Evolutionary conservation across 257 asterid species (phyloP).

Genomic region (Cruciata laevipes): DNA sequence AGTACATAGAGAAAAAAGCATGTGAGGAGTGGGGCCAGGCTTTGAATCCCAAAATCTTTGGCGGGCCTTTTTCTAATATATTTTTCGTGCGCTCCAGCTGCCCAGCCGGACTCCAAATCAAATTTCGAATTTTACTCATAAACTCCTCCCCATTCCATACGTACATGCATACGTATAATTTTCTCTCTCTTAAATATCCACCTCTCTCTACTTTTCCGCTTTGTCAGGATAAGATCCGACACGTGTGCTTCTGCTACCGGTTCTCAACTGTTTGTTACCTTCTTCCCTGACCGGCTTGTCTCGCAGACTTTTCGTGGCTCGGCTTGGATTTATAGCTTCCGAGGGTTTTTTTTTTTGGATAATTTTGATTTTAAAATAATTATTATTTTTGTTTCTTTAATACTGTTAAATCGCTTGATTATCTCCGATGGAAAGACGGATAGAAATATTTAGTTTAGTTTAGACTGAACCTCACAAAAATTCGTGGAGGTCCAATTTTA

Average conservation of each 20-base stretch:
- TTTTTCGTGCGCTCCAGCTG: constrained; percentile 38
- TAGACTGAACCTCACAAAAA: too few species aligned
- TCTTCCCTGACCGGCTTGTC: not conserved
- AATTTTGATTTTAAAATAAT: too few species aligned
- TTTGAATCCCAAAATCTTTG: constrained; percentile 25
- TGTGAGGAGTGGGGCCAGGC: constrained; percentile 19
- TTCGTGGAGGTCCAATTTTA: too few species aligned
- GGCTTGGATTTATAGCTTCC: not conserved
- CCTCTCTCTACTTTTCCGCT: not conserved
- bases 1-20: constrained; percentile 20
- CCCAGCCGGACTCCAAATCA: constrained; percentile 44
- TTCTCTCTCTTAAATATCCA: not conserved
- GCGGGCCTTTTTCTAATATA: constrained; percentile 2
- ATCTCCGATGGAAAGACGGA: too few species aligned
- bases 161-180: not conserved
- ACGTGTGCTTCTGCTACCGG: constrained; percentile 17
- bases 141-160: constrained; percentile 2
- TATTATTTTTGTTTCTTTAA: too few species aligned
- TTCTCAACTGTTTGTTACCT: not conserved
- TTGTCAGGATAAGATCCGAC: constrained; percentile 34
- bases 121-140: constrained; percentile 28
- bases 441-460: too few species aligned
- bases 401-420: too few species aligned
- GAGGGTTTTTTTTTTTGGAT: too few species aligned
- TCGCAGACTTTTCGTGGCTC: not conserved